Percentiles rank a stretch among this genome's conserved stretches.
Conservation (phyloP, 2,329 filamentous ascomycete species). For the Neocucurbitaria cava region DNA sequence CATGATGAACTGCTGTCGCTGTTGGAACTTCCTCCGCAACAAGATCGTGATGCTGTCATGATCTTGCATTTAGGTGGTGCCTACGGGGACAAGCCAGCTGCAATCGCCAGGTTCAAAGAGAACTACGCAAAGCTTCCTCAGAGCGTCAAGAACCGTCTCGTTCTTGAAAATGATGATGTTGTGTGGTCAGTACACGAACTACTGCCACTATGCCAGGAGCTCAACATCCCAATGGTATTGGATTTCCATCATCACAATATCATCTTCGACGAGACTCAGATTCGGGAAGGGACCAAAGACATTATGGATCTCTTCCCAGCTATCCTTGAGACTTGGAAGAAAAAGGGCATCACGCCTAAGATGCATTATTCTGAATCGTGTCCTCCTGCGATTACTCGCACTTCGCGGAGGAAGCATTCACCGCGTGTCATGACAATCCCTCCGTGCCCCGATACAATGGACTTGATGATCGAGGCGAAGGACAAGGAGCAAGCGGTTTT, state of each 20-base stretch:
- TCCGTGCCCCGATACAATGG: constrained; percentile 82
- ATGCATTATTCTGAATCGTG: constrained; percentile 95
- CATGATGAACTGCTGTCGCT: constrained; percentile 85
- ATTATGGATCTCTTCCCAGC: constrained; percentile 77
- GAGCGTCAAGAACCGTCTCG: constrained; percentile 78
- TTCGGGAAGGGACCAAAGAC: constrained; percentile 85
- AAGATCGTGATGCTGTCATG: constrained; percentile 88
- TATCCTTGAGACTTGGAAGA: constrained; percentile 83
- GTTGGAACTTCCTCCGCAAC: constrained; percentile 77
- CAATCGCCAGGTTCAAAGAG: constrained; percentile 76
- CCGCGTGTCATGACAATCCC: constrained; percentile 80
- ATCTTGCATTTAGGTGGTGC: constrained; percentile 92
- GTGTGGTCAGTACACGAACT: constrained; percentile 92
- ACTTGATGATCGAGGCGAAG: constrained; percentile 99
- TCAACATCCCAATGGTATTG: constrained; percentile 91
- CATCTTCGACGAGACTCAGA: constrained; percentile 73
- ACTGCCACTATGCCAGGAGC: constrained; percentile 86
- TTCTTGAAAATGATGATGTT: constrained; percentile 94
- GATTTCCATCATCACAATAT: constrained; percentile 98
- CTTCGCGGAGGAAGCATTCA: constrained; percentile 84
- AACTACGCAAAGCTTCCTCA: constrained; percentile 74
- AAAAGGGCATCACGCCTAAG: constrained; percentile 87
- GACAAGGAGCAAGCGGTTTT: constrained; percentile 98
- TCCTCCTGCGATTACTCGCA: constrained; percentile 75
- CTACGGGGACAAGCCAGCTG: constrained; percentile 84